A percentile compares a stretch with the other conserved stretches of the same genome.
These are phyloP conservation scores for Aureobasidium zeae DNA, from an alignment of 2,329 filamentous ascomycete species.

Conservation along the genomic window DNA sequence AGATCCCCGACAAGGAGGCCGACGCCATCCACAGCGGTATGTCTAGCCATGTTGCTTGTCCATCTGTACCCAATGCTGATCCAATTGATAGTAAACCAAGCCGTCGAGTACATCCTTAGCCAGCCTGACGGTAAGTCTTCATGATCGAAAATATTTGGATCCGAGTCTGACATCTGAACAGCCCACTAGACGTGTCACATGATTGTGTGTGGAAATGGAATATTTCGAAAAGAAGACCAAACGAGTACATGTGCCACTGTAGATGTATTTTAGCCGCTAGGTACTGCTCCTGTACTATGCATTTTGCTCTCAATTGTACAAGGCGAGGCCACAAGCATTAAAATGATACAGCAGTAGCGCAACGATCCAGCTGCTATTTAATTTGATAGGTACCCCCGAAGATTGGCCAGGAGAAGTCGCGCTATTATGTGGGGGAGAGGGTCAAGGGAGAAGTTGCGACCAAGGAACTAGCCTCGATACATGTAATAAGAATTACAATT, in stretches of 20 bases:
- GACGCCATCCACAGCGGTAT: slow-evolving; percentile 88
- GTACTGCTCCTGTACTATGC: slow-evolving; percentile 14
- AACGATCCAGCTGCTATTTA: no score
- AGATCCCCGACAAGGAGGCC: slow-evolving; percentile 96
- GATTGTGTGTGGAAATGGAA: slow-evolving; percentile 8
- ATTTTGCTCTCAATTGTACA: slow-evolving; percentile 14
- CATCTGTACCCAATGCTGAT: background rate
- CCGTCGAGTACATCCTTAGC: slow-evolving; percentile 84
- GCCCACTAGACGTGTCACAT: slow-evolving; percentile 24
- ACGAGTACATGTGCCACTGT: slow-evolving; percentile 6
- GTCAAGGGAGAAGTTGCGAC: slow-evolving; percentile 4
- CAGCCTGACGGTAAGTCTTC: slow-evolving; percentile 75
- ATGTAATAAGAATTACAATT: slow-evolving; percentile 12
- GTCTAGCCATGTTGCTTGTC: slow-evolving; percentile 28
- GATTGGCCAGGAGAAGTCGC: slow-evolving; percentile 3
- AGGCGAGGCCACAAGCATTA: no score
- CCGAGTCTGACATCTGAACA: slow-evolving; percentile 21
- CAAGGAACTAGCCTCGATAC: slow-evolving; percentile 8
- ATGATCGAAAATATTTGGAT: background rate
- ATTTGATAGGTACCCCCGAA: background rate
- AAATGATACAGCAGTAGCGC: no score
- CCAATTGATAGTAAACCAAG: slow-evolving; percentile 65
- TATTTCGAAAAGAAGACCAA: slow-evolving; percentile 2
- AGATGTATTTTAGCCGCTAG: slow-evolving; percentile 14
- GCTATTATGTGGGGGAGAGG: background rate